Percentiles rank a stretch among this genome's conserved stretches.
These are phyloP conservation scores for Pinus tabuliformis DNA, from an alignment of 75 land plant genomes.

Conservation along the genomic window DNA sequence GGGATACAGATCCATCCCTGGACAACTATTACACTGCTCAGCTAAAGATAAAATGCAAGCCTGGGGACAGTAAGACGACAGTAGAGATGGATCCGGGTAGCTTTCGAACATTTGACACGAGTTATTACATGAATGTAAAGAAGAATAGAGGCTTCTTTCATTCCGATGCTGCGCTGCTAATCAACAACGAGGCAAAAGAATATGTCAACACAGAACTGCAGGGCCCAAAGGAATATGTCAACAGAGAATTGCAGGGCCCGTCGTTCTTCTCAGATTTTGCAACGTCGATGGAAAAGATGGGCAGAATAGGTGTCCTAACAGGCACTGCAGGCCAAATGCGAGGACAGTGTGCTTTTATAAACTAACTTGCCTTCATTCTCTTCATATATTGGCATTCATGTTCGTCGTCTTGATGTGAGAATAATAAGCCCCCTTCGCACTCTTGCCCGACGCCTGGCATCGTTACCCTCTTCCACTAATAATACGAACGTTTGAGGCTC, in stretches of 20 bases:
- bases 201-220: no score
- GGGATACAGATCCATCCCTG: conserved; percentile 49
- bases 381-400: no score
- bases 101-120: conserved; percentile 39
- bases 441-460: no score
- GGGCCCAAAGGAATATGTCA: conserved; percentile 2
- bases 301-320: conserved; percentile 42
- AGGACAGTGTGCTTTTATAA: conserved; percentile 46
- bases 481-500: no score
- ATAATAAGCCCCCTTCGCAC: no score
- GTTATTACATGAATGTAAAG: conserved; percentile 38
- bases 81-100: conserved; percentile 71
- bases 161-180: conserved; percentile 51
- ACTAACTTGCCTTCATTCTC: neutral
- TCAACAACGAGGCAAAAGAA: conserved; percentile 13
- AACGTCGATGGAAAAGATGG: conserved; percentile 75
- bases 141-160: conserved; percentile 54
- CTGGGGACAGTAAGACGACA: conserved; percentile 23
- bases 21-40: conserved; percentile 42
- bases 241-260: conserved; percentile 19
- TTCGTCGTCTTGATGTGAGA: no score
- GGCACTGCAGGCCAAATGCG: conserved; percentile 63
- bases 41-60: conserved; percentile 39
- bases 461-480: no score
- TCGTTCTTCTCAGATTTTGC: conserved; percentile 55